phyloP scores from a whole-genome alignment of 2,329 filamentous ascomycete species.

The Scedosporium boydii region DNA sequence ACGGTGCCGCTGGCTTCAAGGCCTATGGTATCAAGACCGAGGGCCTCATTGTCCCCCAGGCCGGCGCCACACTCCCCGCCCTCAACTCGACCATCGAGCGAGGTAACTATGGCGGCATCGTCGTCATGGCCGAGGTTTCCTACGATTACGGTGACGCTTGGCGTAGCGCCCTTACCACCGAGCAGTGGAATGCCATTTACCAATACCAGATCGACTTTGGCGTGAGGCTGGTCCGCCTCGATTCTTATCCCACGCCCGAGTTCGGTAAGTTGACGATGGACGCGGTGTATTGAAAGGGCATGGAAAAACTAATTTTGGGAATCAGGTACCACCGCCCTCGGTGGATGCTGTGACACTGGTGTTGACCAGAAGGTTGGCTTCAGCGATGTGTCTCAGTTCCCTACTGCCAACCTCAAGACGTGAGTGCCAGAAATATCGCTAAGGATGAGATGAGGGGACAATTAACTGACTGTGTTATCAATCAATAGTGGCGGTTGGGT shows the following conservation, averaged over 20 bases:
- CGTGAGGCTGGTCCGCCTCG: conserved; percentile 50
- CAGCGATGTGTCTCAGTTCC: conserved; percentile 42
- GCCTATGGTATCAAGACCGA: conserved; percentile 53
- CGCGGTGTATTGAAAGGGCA: too few relatives aligned
- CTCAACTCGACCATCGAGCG: conserved; percentile 36
- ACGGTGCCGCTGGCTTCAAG: conserved; percentile 24
- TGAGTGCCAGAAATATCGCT: too few relatives aligned
- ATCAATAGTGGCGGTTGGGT: conserved; percentile 30
- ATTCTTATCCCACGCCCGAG: conserved; percentile 42
- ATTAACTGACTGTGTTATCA: too few relatives aligned
- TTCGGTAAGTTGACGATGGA: conserved; percentile 28
- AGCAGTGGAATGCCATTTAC: conserved; percentile 47
- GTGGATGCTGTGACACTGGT: conserved; percentile 35
- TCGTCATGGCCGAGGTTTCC: conserved; percentile 42
- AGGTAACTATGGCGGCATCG: conserved; percentile 51
- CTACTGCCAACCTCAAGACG: conserved; percentile 43
- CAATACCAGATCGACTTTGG: conserved; percentile 48
- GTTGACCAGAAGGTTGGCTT: conserved; percentile 44
- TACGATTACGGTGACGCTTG: conserved; percentile 40
- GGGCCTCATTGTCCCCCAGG: conserved; percentile 42
- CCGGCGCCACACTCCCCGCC: conserved; percentile 37
- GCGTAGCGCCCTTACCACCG: conserved; percentile 42
- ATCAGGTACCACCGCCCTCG: conserved; percentile 5
- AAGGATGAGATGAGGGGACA: too few relatives aligned
- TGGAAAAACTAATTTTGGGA: neutral